Base-by-base conservation (phyloP, 768 basidiomycete species). In the Aureoboletus auriporus region DNA sequence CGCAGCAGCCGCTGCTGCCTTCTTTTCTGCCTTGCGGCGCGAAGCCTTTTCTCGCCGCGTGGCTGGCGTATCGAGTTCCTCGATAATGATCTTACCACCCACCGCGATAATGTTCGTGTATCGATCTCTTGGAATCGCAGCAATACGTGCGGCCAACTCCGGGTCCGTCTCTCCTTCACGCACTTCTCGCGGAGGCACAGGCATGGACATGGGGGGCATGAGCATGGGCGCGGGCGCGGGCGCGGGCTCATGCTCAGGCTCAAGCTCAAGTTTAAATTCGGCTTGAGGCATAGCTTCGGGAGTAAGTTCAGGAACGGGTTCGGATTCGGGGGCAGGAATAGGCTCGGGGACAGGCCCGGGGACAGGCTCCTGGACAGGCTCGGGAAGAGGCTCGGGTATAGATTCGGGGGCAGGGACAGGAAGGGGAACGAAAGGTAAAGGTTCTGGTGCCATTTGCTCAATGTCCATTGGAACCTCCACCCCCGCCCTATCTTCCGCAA, bases 11-110 rank as follows among this genome's bases (percentile, higher is more conserved):
- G 54, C 62, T 1, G 60, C 63, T 31, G 56, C 64, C 41, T 49
- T 70, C 35, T 66, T 65, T 47, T 69, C 65, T n/a, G 59, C 73
- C 59, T 76, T 81, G 43, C 66, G 70, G 8, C 74, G 71, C 49
- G 69, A 63, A 16, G 71, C 72, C 65, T 83, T 86, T 64, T 79
- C 74, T 42, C 77, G 73, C 5, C 86, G 78, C 35, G 78, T 83
- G 4, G 76, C 76, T 31, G 86, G 86, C 6, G 87, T 83, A 57
- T 88, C 87, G 20, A 89, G 71, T 50, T 80, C 79, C 59, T 89
- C 86, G 47, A 89, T 77, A 46, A 86, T 76, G 40, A 83, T 72
- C 48, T 67, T 73, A n/a, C 77, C 76, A 38, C 69, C 69, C n/a
- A 75, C 67, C 8, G 62, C 50, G 37, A 63, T 54, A 6, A 67